Base-by-base conservation (phyloP, 345 rosid genomes). In the Syzygium aromaticum region DNA sequence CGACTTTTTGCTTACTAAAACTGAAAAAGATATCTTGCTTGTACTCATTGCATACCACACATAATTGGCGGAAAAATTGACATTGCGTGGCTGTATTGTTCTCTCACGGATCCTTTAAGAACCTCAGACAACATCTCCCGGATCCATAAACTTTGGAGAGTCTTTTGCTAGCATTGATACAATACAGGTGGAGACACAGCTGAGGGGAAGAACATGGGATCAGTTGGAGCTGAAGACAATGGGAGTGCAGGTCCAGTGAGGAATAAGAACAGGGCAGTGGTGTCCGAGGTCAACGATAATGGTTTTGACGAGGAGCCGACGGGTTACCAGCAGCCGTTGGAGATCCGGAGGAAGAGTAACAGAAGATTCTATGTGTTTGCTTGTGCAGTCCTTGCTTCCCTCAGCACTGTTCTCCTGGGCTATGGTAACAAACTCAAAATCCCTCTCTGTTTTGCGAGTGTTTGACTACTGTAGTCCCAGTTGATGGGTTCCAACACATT, bases 391-490 rank as follows among this genome's bases (percentile, higher is more conserved):
- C 93, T 97, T 87, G 98, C 98, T n/a, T 97, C 98, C 40, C 92
- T 97, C 84, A 97, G 94, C 90, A 92, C 93, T 85, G 98, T 97
- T 89, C 97, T 96, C 90, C 97, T 96, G 86, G 98, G 98, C 49
- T 97, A 97, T 78, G 98, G 99, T 96, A 86, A 93, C 87, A 33
- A 40, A 28, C 86, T 83, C 49, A 22, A 77, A 30, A 2, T 27
- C 51, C 56, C 13, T 77, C 33, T 19, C 78, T 19, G 38, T 77
- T 14, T 23, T 38, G 61, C 5, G 51, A 82, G n/a, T 27, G 84
- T 82, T 82, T 85, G 54, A 38, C 61, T 27, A 51, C 40, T 64
- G 11, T 64, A 28, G 77, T 64, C 22, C 40, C 12, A 64, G 77
- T 64, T 28, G 77, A 4, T 19, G 46, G 80, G 80, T 73, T 38